These are phyloP conservation scores for Auriscalpium microsporum DNA, from an alignment of 768 basidiomycete species.

Conservation along the genomic window DNA sequence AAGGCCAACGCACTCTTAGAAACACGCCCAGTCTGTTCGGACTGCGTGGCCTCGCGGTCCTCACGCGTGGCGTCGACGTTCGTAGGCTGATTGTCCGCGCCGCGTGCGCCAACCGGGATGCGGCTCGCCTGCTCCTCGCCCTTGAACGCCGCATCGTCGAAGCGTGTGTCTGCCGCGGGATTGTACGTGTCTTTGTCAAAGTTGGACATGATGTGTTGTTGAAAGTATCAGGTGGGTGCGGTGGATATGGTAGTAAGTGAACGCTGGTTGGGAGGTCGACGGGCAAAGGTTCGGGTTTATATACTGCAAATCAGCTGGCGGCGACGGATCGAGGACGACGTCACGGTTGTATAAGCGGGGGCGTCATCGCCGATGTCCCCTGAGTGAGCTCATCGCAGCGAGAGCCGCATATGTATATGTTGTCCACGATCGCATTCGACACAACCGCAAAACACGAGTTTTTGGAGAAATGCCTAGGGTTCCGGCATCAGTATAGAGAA, in stretches of 20 bases:
- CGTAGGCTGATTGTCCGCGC: not conserved
- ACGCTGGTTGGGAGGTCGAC: too few relatives aligned
- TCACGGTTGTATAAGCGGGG: too few relatives aligned
- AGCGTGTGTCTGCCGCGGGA: slow-evolving; percentile 1
- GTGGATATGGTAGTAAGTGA: not conserved
- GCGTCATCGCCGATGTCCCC: too few relatives aligned
- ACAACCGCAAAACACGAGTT: too few relatives aligned
- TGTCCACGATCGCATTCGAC: too few relatives aligned
- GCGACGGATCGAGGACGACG: too few relatives aligned
- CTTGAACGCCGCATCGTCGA: slow-evolving; percentile 1
- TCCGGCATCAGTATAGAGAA: too few relatives aligned
- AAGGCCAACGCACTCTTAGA: not conserved
- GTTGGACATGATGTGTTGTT: not conserved
- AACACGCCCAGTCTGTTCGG: not conserved
- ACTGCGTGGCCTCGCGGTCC: slow-evolving; percentile 1
- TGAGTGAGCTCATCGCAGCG: too few relatives aligned
- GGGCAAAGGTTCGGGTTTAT: not conserved
- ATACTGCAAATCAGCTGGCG: not conserved
- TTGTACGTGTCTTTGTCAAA: slow-evolving; percentile 4
- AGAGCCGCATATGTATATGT: too few relatives aligned
- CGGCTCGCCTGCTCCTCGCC: not conserved
- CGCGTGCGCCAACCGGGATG: not conserved
- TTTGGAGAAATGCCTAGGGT: too few relatives aligned
- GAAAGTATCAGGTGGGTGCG: not conserved
- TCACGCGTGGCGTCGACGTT: not conserved